Conservation (phyloP, 2,329 filamentous ascomycete species). For the Blastomyces silverae region DNA sequence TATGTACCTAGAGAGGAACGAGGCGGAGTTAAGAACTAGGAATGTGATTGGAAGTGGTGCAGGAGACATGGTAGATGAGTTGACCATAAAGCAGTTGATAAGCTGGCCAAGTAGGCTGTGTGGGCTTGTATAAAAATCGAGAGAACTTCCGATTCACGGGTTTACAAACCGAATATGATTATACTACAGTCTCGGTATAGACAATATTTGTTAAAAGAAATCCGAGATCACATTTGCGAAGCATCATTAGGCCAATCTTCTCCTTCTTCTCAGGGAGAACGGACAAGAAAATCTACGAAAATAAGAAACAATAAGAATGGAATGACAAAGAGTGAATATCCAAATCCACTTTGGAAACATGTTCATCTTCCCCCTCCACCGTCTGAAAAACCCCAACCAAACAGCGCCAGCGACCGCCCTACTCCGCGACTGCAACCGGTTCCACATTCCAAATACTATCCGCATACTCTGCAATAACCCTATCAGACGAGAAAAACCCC, state of each 20-base stretch:
- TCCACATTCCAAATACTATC: conserved; percentile 97
- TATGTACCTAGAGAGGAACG: conserved; percentile 3
- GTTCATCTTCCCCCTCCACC: not conserved
- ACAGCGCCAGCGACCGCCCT: not conserved
- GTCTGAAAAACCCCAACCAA: not conserved
- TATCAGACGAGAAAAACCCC: conserved; percentile 95
- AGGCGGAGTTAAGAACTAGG: not conserved
- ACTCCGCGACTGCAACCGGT: conserved; percentile 49
- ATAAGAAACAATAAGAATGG: not conserved
- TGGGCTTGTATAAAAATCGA: not conserved
- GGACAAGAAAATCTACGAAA: not conserved
- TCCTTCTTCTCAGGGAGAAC: not conserved
- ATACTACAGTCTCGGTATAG: not conserved
- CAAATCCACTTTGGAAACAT: not conserved
- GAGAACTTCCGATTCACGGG: not conserved
- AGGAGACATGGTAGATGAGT: not conserved
- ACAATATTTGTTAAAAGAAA: not conserved
- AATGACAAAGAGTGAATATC: not conserved
- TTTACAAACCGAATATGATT: not conserved
- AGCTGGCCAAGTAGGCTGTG: not conserved
- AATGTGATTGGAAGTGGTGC: not conserved
- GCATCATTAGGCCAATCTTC: not conserved
- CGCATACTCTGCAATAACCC: conserved; percentile 95
- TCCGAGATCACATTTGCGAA: not conserved
- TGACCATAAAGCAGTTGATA: not conserved